Evolutionary conservation across 2,329 filamentous ascomycete genomes (phyloP).

Genomic region (Thelonectria discophora): DNA sequence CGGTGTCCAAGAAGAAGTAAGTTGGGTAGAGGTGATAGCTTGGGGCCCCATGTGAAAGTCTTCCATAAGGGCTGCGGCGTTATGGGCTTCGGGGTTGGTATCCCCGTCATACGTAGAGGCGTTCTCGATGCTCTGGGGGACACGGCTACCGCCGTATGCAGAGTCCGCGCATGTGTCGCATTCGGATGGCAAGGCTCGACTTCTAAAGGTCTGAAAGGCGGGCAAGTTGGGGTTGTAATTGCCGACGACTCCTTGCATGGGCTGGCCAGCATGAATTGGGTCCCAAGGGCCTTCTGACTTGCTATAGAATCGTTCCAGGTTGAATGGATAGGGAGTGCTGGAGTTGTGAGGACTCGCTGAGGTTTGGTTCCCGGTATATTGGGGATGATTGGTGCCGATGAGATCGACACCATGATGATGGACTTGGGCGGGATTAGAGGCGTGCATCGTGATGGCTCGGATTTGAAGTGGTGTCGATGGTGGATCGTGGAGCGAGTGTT

Average conservation of each 20-base stretch:
- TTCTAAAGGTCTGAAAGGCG: conserved; percentile 40
- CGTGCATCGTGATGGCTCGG: conserved; percentile 8
- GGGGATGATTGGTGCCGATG: conserved; percentile 8
- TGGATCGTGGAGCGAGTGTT: background rate
- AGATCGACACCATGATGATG: conserved; percentile 10
- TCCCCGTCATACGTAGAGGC: conserved; percentile 57
- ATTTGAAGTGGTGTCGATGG: background rate
- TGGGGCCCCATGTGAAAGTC: conserved; percentile 38
- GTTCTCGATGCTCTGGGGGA: conserved; percentile 54
- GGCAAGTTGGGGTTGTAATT: conserved; percentile 20
- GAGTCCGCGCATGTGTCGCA: conserved; percentile 55
- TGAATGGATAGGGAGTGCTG: conserved; percentile 36
- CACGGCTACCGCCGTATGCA: conserved; percentile 55
- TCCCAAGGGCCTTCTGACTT: conserved; percentile 56
- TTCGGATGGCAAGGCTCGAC: conserved; percentile 49
- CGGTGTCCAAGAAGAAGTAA: conserved; percentile 23
- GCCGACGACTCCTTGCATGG: conserved; percentile 23
- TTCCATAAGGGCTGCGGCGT: conserved; percentile 47
- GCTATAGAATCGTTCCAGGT: conserved; percentile 48
- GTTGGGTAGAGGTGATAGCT: conserved; percentile 1
- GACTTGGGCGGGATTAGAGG: conserved; percentile 9
- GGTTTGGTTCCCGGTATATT: conserved; percentile 6
- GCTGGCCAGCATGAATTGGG: conserved; percentile 47
- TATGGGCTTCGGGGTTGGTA: conserved; percentile 50
- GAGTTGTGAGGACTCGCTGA: conserved; percentile 4